phyloP scores from a whole-genome alignment of 495 filamentous ascomycete species.

The Podospora comata region DNA sequence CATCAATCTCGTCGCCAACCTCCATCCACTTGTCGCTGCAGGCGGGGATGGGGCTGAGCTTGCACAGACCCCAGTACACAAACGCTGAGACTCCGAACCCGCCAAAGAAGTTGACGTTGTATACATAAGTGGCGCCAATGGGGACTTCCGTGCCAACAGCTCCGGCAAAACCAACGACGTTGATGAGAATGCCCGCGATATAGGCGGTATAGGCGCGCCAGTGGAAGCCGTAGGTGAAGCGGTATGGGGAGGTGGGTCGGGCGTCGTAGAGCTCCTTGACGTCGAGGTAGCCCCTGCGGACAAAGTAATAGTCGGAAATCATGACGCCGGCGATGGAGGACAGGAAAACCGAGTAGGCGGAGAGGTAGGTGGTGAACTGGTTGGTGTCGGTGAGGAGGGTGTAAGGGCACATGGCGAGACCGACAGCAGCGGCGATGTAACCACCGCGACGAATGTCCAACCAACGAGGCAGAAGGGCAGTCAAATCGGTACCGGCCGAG shows the following conservation, averaged over 20 bases:
- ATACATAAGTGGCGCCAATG: conserved; percentile 79
- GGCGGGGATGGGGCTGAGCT: conserved; percentile 68
- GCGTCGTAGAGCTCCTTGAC: conserved; percentile 77
- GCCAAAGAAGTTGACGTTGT: conserved; percentile 85
- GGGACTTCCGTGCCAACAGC: conserved; percentile 68
- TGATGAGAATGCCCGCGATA: conserved; percentile 81
- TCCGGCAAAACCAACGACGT: conserved; percentile 87
- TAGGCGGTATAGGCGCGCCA: conserved; percentile 84
- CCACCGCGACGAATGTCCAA: conserved; percentile 88
- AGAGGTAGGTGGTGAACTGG: conserved; percentile 92
- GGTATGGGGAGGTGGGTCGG: conserved; percentile 65
- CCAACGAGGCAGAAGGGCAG: conserved; percentile 80
- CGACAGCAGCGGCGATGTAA: conserved; percentile 81
- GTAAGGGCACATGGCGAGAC: conserved; percentile 88
- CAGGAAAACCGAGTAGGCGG: conserved; percentile 92
- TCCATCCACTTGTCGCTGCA: conserved; percentile 77
- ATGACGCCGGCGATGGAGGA: conserved; percentile 91
- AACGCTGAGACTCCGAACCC: conserved; percentile 69
- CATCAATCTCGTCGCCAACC: conserved; percentile 63
- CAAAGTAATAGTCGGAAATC: conserved; percentile 84
- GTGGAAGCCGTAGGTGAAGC: conserved; percentile 67
- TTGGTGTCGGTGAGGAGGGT: conserved; percentile 74
- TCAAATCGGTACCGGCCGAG: conserved; percentile 87
- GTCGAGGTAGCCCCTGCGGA: conserved; percentile 78
- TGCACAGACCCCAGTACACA: conserved; percentile 69